Base-by-base conservation (phyloP, 2,329 filamentous ascomycete genomes). In the Cytospora piceae region DNA sequence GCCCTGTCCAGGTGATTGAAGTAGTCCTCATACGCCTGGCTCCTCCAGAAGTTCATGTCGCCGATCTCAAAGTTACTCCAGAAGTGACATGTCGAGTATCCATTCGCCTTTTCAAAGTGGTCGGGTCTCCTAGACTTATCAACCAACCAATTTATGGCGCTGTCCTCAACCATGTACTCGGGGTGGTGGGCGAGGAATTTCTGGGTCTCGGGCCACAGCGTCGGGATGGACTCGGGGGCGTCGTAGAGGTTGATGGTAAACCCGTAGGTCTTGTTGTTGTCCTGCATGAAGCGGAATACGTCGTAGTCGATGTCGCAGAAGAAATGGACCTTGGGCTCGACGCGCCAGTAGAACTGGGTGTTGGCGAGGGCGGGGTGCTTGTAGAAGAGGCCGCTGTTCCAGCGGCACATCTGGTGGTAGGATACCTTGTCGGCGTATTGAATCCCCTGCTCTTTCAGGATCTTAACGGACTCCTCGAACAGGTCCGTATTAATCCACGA, bases 231-330 rank as follows among this genome's bases (percentile, higher is more conserved):
- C 73, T 92, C 84, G 15, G 95, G 93, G 37, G 90, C 89, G 78
- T 99, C 95, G 82, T 96, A 98, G 53, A 99, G 87, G 78, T 93
- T 97, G 81, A 99, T 96, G 69, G 94, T 98, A 81, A 98, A 99
- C 70, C 95, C 95, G 78, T 99, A 99, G 4, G 94, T 98, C 80
- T 98, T 97, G 83, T 99, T 97, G 82, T 96, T 87, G 79, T 99
- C 95, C 73, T 92, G 87, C 95, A 99, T 97, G 81, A 93, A 99
- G 69, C 91, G 90, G 84, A 99, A 99, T 60, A 99, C 91, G 75
- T 99, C 95, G 79, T 99, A 99, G 80, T 99, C 95, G 68, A 99
- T 85, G 73, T 98, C 92, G 83, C 95, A 99, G 85, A 97, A 99
- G 84, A 98, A 99, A 79, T 97, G 93, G 53, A 99, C 95, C 71